Conservation (phyloP, 805 yeast species). For the Metschnikowia colocasiae region DNA sequence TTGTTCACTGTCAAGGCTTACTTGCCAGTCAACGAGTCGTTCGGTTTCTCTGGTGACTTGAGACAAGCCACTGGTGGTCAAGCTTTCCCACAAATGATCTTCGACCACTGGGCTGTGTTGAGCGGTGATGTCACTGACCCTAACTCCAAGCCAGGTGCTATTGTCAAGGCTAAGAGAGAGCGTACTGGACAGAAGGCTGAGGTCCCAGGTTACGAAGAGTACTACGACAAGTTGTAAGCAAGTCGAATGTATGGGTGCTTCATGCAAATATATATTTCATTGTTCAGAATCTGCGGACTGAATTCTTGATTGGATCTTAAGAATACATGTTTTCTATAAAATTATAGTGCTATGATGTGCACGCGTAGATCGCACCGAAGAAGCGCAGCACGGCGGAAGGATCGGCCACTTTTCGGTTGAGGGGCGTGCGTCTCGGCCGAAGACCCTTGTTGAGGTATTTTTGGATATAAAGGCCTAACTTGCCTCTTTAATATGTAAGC, state of each 20-base stretch:
- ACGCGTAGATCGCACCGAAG: background rate
- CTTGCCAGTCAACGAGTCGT: conserved; percentile 99
- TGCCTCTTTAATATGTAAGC: background rate
- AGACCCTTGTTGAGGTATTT: background rate
- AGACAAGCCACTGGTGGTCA: conserved; percentile 99
- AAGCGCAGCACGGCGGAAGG: background rate
- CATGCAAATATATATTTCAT: conserved; percentile 14
- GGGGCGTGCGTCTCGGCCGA: background rate
- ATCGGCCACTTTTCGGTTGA: background rate
- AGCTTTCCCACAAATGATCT: conserved; percentile 99
- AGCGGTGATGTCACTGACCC: conserved; percentile 91
- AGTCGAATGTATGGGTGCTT: conserved; percentile 9
- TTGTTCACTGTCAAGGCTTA: conserved; percentile 99
- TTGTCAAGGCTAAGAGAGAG: conserved; percentile 68
- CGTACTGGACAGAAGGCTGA: conserved; percentile 95
- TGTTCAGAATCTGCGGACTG: conserved; percentile 13
- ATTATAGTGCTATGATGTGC: background rate
- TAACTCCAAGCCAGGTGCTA: conserved; percentile 57
- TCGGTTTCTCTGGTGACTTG: conserved; percentile 99
- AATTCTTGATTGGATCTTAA: conserved; percentile 10
- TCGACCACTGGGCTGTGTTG: conserved; percentile 96
- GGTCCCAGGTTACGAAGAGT: conserved; percentile 99
- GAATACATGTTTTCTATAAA: conserved; percentile 12
- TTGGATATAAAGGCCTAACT: background rate
- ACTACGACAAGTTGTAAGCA: conserved; percentile 83